These are phyloP conservation scores for Mallotus repandus DNA, from an alignment of 441 rosid genomes.

Conservation along the genomic window DNA sequence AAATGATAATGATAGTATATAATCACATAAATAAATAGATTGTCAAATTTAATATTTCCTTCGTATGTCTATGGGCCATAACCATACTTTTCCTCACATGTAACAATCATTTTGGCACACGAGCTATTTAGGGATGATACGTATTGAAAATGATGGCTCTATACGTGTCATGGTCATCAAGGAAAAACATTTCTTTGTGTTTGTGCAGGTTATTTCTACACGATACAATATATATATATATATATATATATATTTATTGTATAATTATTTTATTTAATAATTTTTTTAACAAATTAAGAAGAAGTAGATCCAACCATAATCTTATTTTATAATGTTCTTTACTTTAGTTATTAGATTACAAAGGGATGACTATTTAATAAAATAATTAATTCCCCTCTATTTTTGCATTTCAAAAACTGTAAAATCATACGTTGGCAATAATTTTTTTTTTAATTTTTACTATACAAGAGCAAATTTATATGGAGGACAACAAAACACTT, in stretches of 20 bases:
- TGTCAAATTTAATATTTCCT: not conserved
- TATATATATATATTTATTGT: not conserved
- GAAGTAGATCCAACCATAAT: no score
- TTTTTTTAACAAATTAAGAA: no score
- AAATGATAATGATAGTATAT: not conserved
- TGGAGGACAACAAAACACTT: no score
- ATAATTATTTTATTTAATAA: not conserved
- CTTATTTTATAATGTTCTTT: no score
- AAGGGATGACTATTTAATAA: no score
- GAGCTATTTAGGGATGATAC: not conserved
- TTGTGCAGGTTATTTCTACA: not conserved
- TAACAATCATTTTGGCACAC: conserved; percentile 3
- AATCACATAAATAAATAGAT: not conserved
- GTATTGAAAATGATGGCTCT: conserved; percentile 17
- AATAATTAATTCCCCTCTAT: no score
- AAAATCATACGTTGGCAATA: no score
- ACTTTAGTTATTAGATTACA: no score
- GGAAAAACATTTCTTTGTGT: not conserved
- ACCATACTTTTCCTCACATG: not conserved
- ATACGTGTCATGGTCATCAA: not conserved
- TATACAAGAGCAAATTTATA: no score
- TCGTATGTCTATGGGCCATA: not conserved
- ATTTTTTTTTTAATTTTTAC: no score
- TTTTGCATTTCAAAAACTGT: no score
- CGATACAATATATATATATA: not conserved